These are phyloP conservation scores for Elsinoe perseae DNA, from an alignment of 2,329 filamentous ascomycete genomes.

Conservation along the genomic window DNA sequence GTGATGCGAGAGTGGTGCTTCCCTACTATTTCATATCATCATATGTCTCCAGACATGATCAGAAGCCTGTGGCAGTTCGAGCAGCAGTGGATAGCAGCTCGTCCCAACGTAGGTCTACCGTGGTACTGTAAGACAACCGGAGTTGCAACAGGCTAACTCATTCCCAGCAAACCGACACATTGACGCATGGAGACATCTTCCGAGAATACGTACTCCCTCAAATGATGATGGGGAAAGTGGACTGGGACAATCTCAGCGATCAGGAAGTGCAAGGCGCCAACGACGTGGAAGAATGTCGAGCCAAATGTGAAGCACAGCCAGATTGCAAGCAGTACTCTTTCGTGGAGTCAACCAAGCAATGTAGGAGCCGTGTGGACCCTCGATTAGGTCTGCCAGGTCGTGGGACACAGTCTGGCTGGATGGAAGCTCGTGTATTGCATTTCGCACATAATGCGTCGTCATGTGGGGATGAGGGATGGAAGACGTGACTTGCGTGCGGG, in stretches of 20 bases:
- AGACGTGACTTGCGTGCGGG: too few species aligned
- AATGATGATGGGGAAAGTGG: slow-evolving; percentile 18
- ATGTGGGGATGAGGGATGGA: too few species aligned
- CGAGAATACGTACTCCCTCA: slow-evolving; percentile 23
- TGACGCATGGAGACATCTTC: slow-evolving; percentile 27
- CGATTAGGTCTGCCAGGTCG: background rate
- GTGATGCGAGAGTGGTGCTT: slow-evolving; percentile 23
- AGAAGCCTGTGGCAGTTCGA: slow-evolving; percentile 25
- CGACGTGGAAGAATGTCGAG: slow-evolving; percentile 22
- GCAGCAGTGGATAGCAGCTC: slow-evolving; percentile 21
- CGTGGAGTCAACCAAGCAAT: background rate
- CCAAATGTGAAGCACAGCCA: slow-evolving; percentile 20
- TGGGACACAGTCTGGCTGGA: background rate
- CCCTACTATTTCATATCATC: slow-evolving; percentile 25
- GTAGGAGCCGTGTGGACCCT: background rate
- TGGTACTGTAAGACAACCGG: background rate
- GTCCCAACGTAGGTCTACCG: background rate
- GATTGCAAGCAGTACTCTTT: slow-evolving; percentile 24
- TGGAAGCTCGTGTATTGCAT: background rate
- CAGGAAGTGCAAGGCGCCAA: slow-evolving; percentile 17
- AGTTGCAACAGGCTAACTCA: background rate
- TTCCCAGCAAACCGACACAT: background rate
- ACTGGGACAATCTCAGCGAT: slow-evolving; percentile 26
- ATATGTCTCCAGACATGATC: slow-evolving; percentile 22
- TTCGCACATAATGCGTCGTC: background rate